Conservation (phyloP, 2,329 filamentous ascomycete genomes). For the Cadophora sp. region DNA sequence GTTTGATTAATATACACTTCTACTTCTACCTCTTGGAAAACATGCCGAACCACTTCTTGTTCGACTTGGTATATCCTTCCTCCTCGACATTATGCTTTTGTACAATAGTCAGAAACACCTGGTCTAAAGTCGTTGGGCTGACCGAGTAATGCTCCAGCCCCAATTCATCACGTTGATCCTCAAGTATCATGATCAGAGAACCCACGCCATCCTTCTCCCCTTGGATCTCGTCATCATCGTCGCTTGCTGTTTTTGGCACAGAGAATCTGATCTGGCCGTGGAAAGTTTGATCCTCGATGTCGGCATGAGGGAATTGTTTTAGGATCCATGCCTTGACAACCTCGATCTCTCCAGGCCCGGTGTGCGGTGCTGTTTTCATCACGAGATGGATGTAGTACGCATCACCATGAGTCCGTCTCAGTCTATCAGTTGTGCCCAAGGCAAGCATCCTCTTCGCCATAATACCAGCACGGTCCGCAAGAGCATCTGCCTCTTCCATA, state of each 20-base stretch:
- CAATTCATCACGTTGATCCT: conserved; percentile 70
- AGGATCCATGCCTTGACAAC: conserved; percentile 70
- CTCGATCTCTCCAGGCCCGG: conserved; percentile 70
- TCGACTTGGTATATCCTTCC: conserved; percentile 60
- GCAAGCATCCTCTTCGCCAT: conserved; percentile 87
- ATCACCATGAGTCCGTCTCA: conserved; percentile 79
- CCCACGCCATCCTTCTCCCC: conserved; percentile 56
- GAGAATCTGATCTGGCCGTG: conserved; percentile 90
- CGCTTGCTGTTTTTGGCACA: conserved; percentile 56
- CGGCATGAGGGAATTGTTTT: conserved; percentile 65
- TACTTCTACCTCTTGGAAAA: not conserved
- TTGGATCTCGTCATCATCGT: conserved; percentile 39
- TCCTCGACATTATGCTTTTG: conserved; percentile 80
- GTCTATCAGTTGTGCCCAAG: conserved; percentile 74
- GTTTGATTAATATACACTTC: not conserved
- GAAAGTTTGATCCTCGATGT: conserved; percentile 75
- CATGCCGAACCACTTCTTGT: conserved; percentile 7
- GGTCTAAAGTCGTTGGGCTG: conserved; percentile 84
- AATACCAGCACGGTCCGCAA: conserved; percentile 85
- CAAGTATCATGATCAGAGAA: conserved; percentile 73
- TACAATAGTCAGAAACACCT: conserved; percentile 89
- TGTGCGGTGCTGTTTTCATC: conserved; percentile 75
- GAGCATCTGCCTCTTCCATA: conserved; percentile 93
- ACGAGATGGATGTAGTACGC: conserved; percentile 84
- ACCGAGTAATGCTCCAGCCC: conserved; percentile 88